Conservation (phyloP, 2,329 filamentous ascomycete genomes). For the Colletotrichum cuscutae region DNA sequence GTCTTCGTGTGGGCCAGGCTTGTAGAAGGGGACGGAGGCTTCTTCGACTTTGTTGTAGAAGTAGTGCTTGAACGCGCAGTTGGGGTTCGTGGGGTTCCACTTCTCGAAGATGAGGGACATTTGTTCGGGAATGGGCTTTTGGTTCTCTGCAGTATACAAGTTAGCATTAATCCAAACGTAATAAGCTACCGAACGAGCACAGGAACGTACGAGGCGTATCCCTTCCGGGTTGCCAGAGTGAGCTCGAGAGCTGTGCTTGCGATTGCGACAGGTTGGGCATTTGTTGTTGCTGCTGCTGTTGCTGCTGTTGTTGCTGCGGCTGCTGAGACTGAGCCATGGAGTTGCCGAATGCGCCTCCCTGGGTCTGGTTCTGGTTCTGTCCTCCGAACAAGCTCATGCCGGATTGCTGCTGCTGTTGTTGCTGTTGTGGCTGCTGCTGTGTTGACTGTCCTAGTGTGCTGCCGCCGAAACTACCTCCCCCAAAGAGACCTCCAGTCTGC, state of each 20-base stretch:
- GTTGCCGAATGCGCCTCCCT: constrained; percentile 48
- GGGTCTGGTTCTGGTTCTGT: constrained; percentile 41
- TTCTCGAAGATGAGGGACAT: constrained; percentile 76
- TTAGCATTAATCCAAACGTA: constrained; percentile 16
- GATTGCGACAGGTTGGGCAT: constrained; percentile 56
- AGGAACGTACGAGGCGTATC: constrained; percentile 57
- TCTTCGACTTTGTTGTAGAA: constrained; percentile 89
- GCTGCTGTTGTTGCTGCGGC: constrained; percentile 45
- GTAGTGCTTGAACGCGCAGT: constrained; percentile 83
- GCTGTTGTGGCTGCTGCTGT: constrained; percentile 45
- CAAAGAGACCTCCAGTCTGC: constrained; percentile 35
- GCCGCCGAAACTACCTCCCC: constrained; percentile 45
- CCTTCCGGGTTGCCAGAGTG: constrained; percentile 64
- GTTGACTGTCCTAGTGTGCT: constrained; percentile 47
- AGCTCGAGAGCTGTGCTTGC: constrained; percentile 59
- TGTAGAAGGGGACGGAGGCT: constrained; percentile 79
- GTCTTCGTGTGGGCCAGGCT: constrained; percentile 76
- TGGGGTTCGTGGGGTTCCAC: constrained; percentile 76
- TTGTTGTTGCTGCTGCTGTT: constrained; percentile 56
- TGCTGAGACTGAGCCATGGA: constrained; percentile 46
- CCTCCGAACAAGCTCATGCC: constrained; percentile 51
- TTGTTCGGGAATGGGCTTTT: constrained; percentile 81
- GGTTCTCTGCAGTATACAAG: constrained; percentile 54
- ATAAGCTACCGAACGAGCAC: not conserved
- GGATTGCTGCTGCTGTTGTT: constrained; percentile 43